These are phyloP conservation scores for Neurospora terricola DNA, from an alignment of 495 filamentous ascomycete genomes.

Conservation along the genomic window DNA sequence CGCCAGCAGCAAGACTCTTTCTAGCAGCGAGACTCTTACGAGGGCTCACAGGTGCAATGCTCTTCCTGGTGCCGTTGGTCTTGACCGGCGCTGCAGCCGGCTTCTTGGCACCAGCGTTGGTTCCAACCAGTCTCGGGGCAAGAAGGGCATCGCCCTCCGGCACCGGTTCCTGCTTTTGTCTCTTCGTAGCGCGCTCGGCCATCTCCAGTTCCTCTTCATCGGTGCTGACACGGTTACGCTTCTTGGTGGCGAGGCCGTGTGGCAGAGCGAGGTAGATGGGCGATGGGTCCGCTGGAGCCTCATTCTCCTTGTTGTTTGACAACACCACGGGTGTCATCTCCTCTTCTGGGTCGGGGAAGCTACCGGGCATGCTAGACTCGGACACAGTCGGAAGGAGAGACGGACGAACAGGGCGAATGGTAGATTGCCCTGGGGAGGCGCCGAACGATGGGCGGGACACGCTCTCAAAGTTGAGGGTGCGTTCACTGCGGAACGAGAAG, in stretches of 20 bases:
- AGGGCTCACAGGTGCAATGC: constrained; percentile 3
- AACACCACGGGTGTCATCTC: background rate
- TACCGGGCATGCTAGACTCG: constrained; percentile 35
- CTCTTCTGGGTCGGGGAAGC: constrained; percentile 26
- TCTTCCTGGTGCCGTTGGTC: constrained; percentile 18
- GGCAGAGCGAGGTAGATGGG: constrained; percentile 31
- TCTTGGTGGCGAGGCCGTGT: constrained; percentile 67
- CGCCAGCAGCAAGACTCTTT: background rate
- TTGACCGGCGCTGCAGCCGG: constrained; percentile 3
- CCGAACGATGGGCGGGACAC: constrained; percentile 35
- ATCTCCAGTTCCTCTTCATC: constrained; percentile 39
- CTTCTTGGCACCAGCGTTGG: background rate
- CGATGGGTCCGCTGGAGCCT: constrained; percentile 17
- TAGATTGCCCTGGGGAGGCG: constrained; percentile 40
- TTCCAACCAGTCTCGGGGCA: constrained; percentile 26
- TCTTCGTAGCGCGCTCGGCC: constrained; percentile 36
- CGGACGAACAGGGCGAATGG: constrained; percentile 46
- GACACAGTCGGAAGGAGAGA: constrained; percentile 32
- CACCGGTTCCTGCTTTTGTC: constrained; percentile 34
- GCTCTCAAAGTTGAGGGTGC: constrained; percentile 40
- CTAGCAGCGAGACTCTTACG: constrained; percentile 5
- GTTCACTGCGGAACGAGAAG: constrained; percentile 51
- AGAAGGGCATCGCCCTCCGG: constrained; percentile 38
- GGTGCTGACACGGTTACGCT: constrained; percentile 46
- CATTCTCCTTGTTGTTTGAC: constrained; percentile 38